Evolutionary conservation across 495 filamentous ascomycete species (phyloP), one percentile per base, ranked within the genome.

Genomic region (Podospora pseudopauciseta): DNA sequence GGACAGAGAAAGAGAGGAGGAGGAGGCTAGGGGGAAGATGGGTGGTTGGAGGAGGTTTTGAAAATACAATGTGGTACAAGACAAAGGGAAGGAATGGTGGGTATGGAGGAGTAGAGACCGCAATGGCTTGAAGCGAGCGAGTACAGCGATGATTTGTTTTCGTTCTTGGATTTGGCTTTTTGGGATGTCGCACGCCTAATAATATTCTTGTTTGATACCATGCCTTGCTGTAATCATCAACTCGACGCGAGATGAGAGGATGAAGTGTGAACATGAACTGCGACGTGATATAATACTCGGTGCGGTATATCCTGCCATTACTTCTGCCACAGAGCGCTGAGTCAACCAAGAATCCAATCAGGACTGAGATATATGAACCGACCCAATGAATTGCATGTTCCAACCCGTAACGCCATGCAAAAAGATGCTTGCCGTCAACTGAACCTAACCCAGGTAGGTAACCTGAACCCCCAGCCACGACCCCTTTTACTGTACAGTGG

Each of bases 1-100:
- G 71, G 80, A 78, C 76, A 64, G 73, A 63, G 60, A 56, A 7
- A 78, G 82, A 18, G 77, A 82, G 59, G 73, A 79, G 60, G 77
- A 81, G 63, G 72, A 80, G 67, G 74, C 80, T 63, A 70, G 72
- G 68, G 74, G 77, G 71, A 86, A 84, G 79, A 70, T 78, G 71
- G 67, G 68, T 5, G 84, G 80, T 77, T 80, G 39, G 39, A 49
- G 39, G 39, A 49, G 39, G 39, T 49, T 49, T 49, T 49, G 13
- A 79, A 9, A 9, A 9, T 19, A 18, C 55, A 6, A 58, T 16
- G 4, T 26, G 30, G 7, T 20, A 18, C 56, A 9, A 39, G 64
- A 23, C 20, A 59, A 4, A 26, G 32, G 5, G 6, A 1, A 58
- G 54, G 62, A 58, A 18, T 23, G 23, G 23, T 23, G 23, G 1